Base-by-base conservation (phyloP, 106 monocot genomes). In the Xerophyta viscosa region DNA sequence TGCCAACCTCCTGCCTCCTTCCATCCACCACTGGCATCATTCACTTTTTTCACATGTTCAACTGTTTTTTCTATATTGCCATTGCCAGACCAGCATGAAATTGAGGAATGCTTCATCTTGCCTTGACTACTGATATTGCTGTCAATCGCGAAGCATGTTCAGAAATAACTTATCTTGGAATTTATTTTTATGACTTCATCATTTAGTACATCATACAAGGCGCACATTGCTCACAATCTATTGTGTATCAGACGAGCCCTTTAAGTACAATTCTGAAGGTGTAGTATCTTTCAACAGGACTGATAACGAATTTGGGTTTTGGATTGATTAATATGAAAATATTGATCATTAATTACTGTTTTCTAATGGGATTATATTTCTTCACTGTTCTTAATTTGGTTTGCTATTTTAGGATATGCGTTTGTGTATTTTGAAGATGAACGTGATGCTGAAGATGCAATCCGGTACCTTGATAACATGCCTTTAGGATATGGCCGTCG, bases 361-460 rank as follows among this genome's bases (percentile, higher is more conserved):
- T 15, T 39, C 13, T 8, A 12, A 8, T 39, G 6, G 2, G 39
- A 12, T 3, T 39, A 3, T 15, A 12, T 39, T 2, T 1, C 15
- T 39, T 7, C 2, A 3, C 15, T 39, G 3, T 39, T 39, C 10
- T 2, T 6, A 39, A 39, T 39, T 10, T 39, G 10, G 39, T 15
- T 39, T 24, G 15, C 8, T 57, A 8, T 58, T 57, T 21, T 44
- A 96, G 96, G 96, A 1, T 96, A 73, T 82, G 96, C 96, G 24
- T 96, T 96, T 70, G 65, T 96, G 14, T 96, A 96, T 55, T 85
- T 79, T 57, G 81, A 82, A 8, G 81, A 81, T 62, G 87, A 87
- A 29, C 77, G 71, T 75, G 87, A 87, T 87, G 87, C 87, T 20
- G 77, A 81, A 18, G 81, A 81, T 68, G 87, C 87, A 11, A 87